These are phyloP conservation scores for Tetrapisispora taiwanensis DNA, from an alignment of 805 yeast species.

Conservation along the genomic window DNA sequence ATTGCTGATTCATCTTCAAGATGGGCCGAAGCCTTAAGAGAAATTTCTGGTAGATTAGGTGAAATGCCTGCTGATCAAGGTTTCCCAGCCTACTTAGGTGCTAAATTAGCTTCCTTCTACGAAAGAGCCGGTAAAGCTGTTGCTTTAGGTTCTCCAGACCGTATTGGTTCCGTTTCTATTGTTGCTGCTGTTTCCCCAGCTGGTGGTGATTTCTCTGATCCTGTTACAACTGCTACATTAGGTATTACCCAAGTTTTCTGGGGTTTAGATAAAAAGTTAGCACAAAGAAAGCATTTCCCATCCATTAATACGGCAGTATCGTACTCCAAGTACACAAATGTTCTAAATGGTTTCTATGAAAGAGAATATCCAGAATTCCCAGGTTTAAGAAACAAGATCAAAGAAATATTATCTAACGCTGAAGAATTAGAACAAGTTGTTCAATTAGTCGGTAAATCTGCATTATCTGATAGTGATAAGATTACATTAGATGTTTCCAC, in stretches of 20 bases:
- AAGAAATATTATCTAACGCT: conserved; percentile 90
- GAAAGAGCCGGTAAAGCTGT: conserved; percentile 98
- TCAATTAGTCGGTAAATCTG: conserved; percentile 97
- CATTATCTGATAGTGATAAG: conserved; percentile 92
- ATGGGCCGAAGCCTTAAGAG: conserved; percentile 99
- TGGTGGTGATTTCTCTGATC: conserved; percentile 99
- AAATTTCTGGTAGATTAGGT: conserved; percentile 98
- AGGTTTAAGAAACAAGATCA: conserved; percentile 76
- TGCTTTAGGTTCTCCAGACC: conserved; percentile 92
- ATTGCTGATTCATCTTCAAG: conserved; percentile 99
- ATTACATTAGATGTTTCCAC: conserved; percentile 88
- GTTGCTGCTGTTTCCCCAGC: conserved; percentile 99
- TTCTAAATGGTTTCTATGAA: conserved; percentile 78
- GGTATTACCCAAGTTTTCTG: conserved; percentile 99
- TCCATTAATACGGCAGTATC: conserved; percentile 94
- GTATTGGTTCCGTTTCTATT: conserved; percentile 96
- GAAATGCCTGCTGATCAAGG: conserved; percentile 99
- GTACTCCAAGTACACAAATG: conserved; percentile 90
- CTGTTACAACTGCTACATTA: conserved; percentile 94
- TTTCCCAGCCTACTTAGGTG: conserved; percentile 99
- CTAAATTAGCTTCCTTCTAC: conserved; percentile 95
- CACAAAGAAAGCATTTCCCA: conserved; percentile 99
- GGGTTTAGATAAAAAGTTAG: conserved; percentile 98
- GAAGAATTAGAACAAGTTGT: conserved; percentile 99
- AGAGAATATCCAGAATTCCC: conserved; percentile 86